phyloP scores from a whole-genome alignment of 2,329 filamentous ascomycete genomes.

The Erysiphe pulchra region DNA sequence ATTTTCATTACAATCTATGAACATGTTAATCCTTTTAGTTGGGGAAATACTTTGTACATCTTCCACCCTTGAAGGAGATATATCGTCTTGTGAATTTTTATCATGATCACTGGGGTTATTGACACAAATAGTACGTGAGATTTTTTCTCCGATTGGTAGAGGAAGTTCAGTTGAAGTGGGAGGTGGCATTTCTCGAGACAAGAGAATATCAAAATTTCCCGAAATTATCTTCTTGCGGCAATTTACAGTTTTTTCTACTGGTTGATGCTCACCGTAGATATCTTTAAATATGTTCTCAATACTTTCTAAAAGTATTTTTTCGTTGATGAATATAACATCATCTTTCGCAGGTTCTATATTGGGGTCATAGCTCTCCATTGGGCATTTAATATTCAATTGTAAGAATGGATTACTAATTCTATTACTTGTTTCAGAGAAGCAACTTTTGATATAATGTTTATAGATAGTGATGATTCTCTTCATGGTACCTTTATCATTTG shows the following conservation, averaged over 20 bases:
- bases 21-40: too few relatives aligned
- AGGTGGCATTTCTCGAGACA: constrained; percentile 5
- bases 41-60: too few relatives aligned
- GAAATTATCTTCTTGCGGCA: neutral
- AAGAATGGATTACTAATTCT: constrained; percentile 30
- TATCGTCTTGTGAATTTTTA: too few relatives aligned
- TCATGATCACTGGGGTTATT: too few relatives aligned
- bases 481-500: constrained; percentile 24
- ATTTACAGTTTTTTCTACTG: neutral
- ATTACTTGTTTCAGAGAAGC: constrained; percentile 6
- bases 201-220: constrained; percentile 8
- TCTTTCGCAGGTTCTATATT: constrained; percentile 51
- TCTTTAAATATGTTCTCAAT: constrained; percentile 10
- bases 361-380: constrained; percentile 36
- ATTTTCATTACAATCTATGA: too few relatives aligned
- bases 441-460: constrained; percentile 21
- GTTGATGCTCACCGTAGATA: constrained; percentile 7
- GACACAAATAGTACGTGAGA: too few relatives aligned
- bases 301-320: constrained; percentile 17
- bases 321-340: constrained; percentile 40
- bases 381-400: constrained; percentile 35
- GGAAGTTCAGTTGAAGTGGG: too few relatives aligned
- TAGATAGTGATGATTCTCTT: constrained; percentile 32
- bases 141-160: too few relatives aligned
- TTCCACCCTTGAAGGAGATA: too few relatives aligned